Evolutionary conservation across 345 rosid species (phyloP), one percentile per base, ranked within the genome.

Genomic region (Citrus reticulata): DNA sequence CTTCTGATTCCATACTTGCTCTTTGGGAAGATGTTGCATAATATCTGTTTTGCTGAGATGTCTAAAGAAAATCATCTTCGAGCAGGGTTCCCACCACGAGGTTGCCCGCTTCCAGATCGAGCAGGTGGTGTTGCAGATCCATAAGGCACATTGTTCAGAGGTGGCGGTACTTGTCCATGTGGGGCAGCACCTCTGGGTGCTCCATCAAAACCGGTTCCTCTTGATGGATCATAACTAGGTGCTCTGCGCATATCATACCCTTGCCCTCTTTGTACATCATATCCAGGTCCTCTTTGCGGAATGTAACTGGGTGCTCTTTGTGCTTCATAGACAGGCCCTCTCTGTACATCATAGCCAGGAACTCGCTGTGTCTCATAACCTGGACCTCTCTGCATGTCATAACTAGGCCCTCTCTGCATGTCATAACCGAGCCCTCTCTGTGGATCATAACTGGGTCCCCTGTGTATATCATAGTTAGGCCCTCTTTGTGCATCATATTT

Each of bases 71-170:
- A 72, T 91, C 87, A 92, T 84, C 92, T 90, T 75, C 91, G 85
- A 61, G 16, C 84, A 70, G 86, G 87, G 86, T 90, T 89, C 78
- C 91, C 92, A n/a, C 85, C 87, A 40, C 89, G 81, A 49, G 88
- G 73, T 51, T 88, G 77, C 22, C 83, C 82, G 70, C 76, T 68
- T 79, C 81, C 91, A 46, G 84, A 42, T 54, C 82, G 94, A 60
- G 83, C 73, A 67, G 94, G 89, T 1, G 90, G 88, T 70, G 94
- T 84, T 75, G 93, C 90, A 76, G 94, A 81, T 66, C 93, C 90
- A 25, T 89, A 90, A 27, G 86, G 86, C 30, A 66, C 29, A 67
- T 79, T 92, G 79, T 74, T 91, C 27, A 72, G 82, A 55, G 75
- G 75, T 29, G 80, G 69, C 46, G 81, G 66, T 37, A 82, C 59